These are phyloP conservation scores for Moesziomyces sp. DNA, from an alignment of 1,284 basidiomycete species.

Conservation along the genomic window DNA sequence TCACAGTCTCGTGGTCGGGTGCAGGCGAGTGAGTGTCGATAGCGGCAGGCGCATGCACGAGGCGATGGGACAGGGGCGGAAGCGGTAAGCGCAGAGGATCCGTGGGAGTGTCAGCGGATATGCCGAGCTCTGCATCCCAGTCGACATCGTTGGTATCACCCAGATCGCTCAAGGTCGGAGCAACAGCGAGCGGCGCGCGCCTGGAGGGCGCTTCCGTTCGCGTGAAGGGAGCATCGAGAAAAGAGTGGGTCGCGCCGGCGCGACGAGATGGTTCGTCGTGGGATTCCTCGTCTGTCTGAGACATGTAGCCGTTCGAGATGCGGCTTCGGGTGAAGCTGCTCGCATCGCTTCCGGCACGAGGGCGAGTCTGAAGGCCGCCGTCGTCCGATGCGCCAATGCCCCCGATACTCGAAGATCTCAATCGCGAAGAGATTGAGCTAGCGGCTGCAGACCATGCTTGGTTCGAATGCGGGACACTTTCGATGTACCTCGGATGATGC, in stretches of 20 bases:
- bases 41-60: neutral
- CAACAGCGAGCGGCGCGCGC: neutral
- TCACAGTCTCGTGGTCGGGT: neutral
- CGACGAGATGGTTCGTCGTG: neutral
- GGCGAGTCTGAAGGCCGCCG: constrained; percentile 1
- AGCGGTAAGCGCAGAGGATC: constrained; percentile 26
- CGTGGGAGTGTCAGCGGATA: constrained; percentile 11
- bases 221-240: neutral
- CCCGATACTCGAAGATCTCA: constrained; percentile 16
- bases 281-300: constrained; percentile 22
- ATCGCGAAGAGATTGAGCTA: constrained; percentile 4
- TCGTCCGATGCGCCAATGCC: neutral
- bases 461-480: neutral
- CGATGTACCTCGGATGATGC: neutral
- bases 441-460: constrained; percentile 2
- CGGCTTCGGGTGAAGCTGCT: constrained; percentile 46
- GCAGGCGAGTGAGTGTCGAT: neutral
- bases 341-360: constrained; percentile 33
- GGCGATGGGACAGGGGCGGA: constrained; percentile 1
- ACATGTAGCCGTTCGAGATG: constrained; percentile 22
- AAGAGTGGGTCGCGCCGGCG: neutral
- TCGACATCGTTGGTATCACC: constrained; percentile 30
- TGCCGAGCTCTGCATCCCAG: constrained; percentile 42
- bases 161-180: neutral
- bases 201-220: neutral